These are phyloP conservation scores for Abrus pulchellus DNA, from an alignment of 306 rosid genomes.

Conservation along the genomic window DNA sequence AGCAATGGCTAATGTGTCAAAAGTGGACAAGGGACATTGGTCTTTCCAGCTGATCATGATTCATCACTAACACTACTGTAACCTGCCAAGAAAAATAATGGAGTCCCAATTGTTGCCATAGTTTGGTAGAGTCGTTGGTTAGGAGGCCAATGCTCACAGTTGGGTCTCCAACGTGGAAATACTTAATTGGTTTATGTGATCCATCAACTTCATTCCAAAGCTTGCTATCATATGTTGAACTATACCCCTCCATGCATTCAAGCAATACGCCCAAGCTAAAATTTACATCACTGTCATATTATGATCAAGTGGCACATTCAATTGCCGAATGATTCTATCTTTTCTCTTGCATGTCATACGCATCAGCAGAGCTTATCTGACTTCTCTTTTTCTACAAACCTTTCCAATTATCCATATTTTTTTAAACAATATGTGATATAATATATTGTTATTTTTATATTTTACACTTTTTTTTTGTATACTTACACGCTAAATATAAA, in stretches of 20 bases:
- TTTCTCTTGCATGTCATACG: neutral
- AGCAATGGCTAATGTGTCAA: slow-evolving; percentile 52
- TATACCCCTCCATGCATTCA: slow-evolving; percentile 64
- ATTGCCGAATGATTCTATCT: neutral
- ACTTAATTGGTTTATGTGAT: slow-evolving; percentile 27
- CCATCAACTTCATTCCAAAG: slow-evolving; percentile 74
- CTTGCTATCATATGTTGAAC: slow-evolving; percentile 56
- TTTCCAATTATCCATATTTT: no score
- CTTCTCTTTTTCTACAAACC: no score
- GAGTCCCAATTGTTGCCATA: slow-evolving; percentile 56
- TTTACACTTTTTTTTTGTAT: no score
- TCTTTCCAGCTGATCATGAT: slow-evolving; percentile 31
- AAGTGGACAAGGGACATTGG: slow-evolving; percentile 57
- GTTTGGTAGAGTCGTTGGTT: slow-evolving; percentile 57
- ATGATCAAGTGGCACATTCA: neutral
- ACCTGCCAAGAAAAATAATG: slow-evolving; percentile 55
- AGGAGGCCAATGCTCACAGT: slow-evolving; percentile 28
- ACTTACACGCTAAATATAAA: no score
- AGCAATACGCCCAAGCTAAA: slow-evolving; percentile 52
- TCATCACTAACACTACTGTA: slow-evolving; percentile 2
- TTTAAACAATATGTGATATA: no score
- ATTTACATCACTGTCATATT: neutral
- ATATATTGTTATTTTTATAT: no score
- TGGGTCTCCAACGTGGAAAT: slow-evolving; percentile 16
- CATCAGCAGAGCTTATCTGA: neutral